Percentiles rank a stretch among this genome's conserved stretches.
phyloP scores from a whole-genome alignment of 2,329 filamentous ascomycete genomes.

The Teratosphaeria pseudoeucalypti region DNA sequence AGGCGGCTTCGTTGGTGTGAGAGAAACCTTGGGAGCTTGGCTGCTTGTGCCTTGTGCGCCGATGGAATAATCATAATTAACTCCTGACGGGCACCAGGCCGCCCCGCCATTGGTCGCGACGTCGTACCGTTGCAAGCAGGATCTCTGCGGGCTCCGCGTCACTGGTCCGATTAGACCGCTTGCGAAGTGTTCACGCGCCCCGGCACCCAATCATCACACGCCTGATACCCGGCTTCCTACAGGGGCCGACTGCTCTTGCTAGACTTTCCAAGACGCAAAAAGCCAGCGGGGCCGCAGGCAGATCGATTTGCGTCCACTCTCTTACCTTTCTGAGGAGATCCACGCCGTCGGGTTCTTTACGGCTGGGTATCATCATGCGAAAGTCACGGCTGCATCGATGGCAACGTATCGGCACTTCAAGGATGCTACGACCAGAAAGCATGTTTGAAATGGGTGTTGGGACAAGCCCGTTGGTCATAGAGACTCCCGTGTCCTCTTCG shows the following conservation, averaged over 20 bases:
- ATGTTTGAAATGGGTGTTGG: not conserved
- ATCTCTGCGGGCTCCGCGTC: not conserved
- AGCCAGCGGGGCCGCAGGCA: not conserved
- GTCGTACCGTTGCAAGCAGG: not conserved
- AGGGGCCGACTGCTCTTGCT: not conserved
- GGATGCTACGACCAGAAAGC: not conserved
- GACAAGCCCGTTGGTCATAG: not conserved
- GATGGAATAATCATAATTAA: not conserved
- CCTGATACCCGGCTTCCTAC: not conserved
- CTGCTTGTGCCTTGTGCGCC: not conserved
- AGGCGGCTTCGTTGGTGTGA: not conserved
- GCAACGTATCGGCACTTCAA: not conserved
- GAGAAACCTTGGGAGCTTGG: not conserved
- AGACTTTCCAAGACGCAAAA: not conserved
- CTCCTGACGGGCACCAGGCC: not conserved
- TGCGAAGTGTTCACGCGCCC: not conserved
- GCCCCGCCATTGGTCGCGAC: not conserved
- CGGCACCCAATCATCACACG: not conserved
- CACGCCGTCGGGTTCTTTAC: not conserved
- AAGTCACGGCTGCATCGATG: not conserved
- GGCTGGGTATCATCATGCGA: not conserved
- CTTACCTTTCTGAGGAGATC: not conserved
- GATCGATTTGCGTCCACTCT: not conserved
- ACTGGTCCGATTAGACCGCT: not conserved
- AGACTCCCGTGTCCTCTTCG: not conserved